These are phyloP conservation scores for Xylaria intraflava DNA, from an alignment of 495 filamentous ascomycete genomes.

Conservation along the genomic window DNA sequence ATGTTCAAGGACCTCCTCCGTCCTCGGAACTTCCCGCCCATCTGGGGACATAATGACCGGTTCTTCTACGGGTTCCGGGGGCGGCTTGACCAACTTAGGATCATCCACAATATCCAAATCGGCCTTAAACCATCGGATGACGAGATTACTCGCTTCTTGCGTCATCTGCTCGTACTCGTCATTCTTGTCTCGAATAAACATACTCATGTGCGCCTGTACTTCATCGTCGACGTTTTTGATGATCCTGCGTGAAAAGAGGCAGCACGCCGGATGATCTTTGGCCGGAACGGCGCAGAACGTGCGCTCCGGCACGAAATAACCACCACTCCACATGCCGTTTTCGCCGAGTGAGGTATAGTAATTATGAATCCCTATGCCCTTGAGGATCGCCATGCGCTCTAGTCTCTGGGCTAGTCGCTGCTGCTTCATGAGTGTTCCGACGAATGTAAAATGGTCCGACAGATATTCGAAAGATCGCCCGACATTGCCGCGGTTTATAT, in stretches of 20 bases:
- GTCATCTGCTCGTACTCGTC: conserved; percentile 66
- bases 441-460: conserved; percentile 43
- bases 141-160: conserved; percentile 54
- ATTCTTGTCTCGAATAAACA: conserved; percentile 76
- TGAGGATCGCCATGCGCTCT: conserved; percentile 34
- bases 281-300: conserved; percentile 45
- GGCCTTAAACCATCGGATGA: conserved; percentile 47
- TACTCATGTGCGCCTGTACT: conserved; percentile 70
- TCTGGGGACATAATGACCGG: conserved; percentile 31
- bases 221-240: conserved; percentile 76
- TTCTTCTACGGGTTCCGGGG: conserved; percentile 20
- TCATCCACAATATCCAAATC: conserved; percentile 38
- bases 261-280: conserved; percentile 28
- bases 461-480: conserved; percentile 42
- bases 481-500: conserved; percentile 43
- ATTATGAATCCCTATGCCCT: conserved; percentile 34
- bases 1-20: conserved; percentile 9
- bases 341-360: conserved; percentile 39
- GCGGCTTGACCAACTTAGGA: conserved; percentile 28
- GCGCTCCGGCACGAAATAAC: conserved; percentile 47
- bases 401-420: conserved; percentile 35
- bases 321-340: conserved; percentile 47
- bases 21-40: conserved; percentile 27
- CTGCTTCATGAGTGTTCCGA: conserved; percentile 38
- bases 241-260: conserved; percentile 53